Evolutionary conservation across 1,284 basidiomycete species (phyloP), one percentile per base, ranked within the genome.

Genomic region (Leucoagaricus sp.): DNA sequence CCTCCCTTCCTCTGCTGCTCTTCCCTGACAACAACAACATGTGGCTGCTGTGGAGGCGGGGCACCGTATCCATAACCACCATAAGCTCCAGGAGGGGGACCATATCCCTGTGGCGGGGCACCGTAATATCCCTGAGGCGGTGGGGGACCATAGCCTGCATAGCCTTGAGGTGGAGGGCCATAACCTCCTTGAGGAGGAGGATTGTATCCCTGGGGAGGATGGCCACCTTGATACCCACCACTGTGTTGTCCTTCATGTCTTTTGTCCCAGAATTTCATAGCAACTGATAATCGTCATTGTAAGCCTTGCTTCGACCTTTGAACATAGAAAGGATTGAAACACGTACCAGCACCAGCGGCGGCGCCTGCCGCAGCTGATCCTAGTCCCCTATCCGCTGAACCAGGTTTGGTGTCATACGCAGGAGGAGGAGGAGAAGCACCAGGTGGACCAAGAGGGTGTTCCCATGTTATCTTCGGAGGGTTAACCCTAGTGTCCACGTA

Each of bases 401-500:
- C 53, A 29, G 67, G 64, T 28, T 41, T 59, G 54, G 58, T 61
- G 64, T 57, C 57, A 51, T 53, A 57, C 44, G 77, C 74, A 0
- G 80, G 79, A 4, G 76, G 68, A 4, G 73, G 73, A 6, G 69
- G 70, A 13, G 77, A 75, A 1, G 74, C 67, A 5, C 19, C 40
- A 5, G 8, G 40, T 8, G 75, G 70, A 5, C 82, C 84, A n/a
- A 79, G 68, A 0, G 86, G 87, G 62, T 89, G 87, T 1, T 72
- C 75, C 87, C 87, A 90, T 17, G 77, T 80, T 34, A 86, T 83
- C 40, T 79, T 77, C 0, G 86, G 85, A 15, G 87, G 87, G 33
- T 76, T 71, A 46, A 79, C 78, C 31, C 66, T 65, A 0, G 83
- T 87, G 62, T 90, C 83, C 45, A 90, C 84, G 61, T 89, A 90